Conservation (phyloP, 2,329 filamentous ascomycete genomes). For the Gnomoniopsis smithogilvyi region DNA sequence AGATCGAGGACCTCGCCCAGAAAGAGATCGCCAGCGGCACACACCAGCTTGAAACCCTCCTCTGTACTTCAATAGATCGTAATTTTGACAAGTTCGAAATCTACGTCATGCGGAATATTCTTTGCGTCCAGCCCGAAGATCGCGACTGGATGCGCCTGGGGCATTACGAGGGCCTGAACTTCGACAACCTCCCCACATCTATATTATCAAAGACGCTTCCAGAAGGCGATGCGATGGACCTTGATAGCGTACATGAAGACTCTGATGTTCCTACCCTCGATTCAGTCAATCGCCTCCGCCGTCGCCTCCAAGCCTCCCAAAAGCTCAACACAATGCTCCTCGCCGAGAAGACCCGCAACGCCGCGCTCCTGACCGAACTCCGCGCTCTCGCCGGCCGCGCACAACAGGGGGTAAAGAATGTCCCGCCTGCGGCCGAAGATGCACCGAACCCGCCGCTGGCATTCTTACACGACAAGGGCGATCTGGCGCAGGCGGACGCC, state of each 20-base stretch:
- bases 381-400: constrained; percentile 38
- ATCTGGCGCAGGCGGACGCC: constrained; percentile 48
- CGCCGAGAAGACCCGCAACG: constrained; percentile 69
- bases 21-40: constrained; percentile 85
- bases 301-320: constrained; percentile 74
- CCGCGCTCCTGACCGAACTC: constrained; percentile 64
- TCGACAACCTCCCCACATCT: constrained; percentile 25
- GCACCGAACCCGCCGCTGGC: constrained; percentile 38
- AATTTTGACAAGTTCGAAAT: constrained; percentile 87
- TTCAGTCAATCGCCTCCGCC: constrained; percentile 67
- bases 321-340: constrained; percentile 68
- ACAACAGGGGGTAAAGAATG: constrained; percentile 11
- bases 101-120: constrained; percentile 82
- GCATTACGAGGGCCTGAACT: constrained; percentile 74
- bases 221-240: constrained; percentile 20
- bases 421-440: neutral
- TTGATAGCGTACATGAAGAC: constrained; percentile 16
- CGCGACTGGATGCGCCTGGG: constrained; percentile 75
- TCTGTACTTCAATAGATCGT: constrained; percentile 78
- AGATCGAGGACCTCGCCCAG: constrained; percentile 45
- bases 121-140: constrained; percentile 66
- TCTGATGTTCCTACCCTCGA: constrained; percentile 55
- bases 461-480: constrained; percentile 56
- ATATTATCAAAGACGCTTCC: neutral
- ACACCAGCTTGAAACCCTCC: constrained; percentile 77